phyloP scores from a whole-genome alignment of 2,329 filamentous ascomycete species.

The Diaporthe nobilis region DNA sequence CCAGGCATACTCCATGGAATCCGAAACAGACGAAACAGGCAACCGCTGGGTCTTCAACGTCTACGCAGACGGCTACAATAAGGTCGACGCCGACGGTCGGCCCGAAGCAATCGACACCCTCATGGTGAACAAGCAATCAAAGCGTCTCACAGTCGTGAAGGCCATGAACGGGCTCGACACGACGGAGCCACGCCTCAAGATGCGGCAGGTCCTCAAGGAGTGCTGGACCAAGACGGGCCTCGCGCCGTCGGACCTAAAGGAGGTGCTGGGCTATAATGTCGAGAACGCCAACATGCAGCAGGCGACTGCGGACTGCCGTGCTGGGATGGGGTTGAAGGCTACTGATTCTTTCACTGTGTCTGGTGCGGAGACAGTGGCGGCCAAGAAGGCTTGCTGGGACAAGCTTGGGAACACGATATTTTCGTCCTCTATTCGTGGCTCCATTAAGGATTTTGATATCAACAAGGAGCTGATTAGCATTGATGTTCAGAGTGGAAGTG shows the following conservation, averaged over 20 bases:
- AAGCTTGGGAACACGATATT: background rate
- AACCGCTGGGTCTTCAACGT: conserved; percentile 16
- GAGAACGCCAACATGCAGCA: conserved; percentile 2
- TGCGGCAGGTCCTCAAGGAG: conserved; percentile 22
- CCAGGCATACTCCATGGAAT: conserved; percentile 1
- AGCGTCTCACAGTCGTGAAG: background rate
- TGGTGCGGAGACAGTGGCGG: background rate
- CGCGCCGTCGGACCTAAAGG: background rate
- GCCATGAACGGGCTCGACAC: conserved; percentile 22
- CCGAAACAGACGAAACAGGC: background rate
- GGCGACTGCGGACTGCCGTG: background rate
- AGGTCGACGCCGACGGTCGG: background rate
- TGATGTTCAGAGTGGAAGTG: background rate
- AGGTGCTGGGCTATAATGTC: conserved; percentile 2
- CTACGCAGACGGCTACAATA: conserved; percentile 4
- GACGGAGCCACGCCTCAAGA: conserved; percentile 13
- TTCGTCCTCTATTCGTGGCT: background rate
- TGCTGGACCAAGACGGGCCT: conserved; percentile 1
- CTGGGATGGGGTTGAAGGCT: background rate
- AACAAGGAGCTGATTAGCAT: conserved; percentile 11
- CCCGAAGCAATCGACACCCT: background rate
- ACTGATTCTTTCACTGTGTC: background rate
- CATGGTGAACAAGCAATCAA: conserved; percentile 3
- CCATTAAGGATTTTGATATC: conserved; percentile 10
- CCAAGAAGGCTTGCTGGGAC: background rate